Conservation (phyloP, 1,284 basidiomycete genomes). For the Rhodotorula sp. region DNA sequence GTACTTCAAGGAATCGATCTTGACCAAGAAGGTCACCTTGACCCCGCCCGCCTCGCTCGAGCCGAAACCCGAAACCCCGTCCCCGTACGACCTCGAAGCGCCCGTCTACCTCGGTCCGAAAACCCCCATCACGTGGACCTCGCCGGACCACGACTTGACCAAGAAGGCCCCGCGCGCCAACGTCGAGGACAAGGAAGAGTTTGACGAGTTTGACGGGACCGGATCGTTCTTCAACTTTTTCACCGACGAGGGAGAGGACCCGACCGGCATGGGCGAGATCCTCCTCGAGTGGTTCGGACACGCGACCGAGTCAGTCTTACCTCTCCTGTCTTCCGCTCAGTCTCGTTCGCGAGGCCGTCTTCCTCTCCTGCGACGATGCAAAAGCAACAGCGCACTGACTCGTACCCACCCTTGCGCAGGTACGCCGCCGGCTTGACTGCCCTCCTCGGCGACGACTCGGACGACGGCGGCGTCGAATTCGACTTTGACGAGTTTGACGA, state of each 20-base stretch:
- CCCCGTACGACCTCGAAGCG: constrained; percentile 39
- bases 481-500: constrained; percentile 32
- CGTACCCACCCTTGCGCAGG: constrained; percentile 5
- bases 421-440: constrained; percentile 37
- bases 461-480: constrained; percentile 8
- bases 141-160: constrained; percentile 40
- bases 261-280: constrained; percentile 27
- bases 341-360: background rate
- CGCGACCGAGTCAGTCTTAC: constrained; percentile 38
- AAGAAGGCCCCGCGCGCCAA: constrained; percentile 40
- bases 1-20: constrained; percentile 35
- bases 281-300: constrained; percentile 35
- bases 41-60: constrained; percentile 18
- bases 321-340: background rate
- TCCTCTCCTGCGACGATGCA: too few species aligned
- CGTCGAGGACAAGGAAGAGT: constrained; percentile 37
- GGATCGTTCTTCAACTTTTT: constrained; percentile 43
- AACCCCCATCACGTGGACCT: constrained; percentile 33
- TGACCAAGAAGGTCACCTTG: constrained; percentile 34
- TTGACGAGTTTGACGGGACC: constrained; percentile 37
- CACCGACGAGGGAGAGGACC: constrained; percentile 28
- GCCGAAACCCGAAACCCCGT: constrained; percentile 11
- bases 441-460: constrained; percentile 21
- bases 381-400: background rate
- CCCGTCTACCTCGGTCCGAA: constrained; percentile 24